phyloP scores from a whole-genome alignment of 352 stramenopile species.

The Achlya hypogyna region DNA sequence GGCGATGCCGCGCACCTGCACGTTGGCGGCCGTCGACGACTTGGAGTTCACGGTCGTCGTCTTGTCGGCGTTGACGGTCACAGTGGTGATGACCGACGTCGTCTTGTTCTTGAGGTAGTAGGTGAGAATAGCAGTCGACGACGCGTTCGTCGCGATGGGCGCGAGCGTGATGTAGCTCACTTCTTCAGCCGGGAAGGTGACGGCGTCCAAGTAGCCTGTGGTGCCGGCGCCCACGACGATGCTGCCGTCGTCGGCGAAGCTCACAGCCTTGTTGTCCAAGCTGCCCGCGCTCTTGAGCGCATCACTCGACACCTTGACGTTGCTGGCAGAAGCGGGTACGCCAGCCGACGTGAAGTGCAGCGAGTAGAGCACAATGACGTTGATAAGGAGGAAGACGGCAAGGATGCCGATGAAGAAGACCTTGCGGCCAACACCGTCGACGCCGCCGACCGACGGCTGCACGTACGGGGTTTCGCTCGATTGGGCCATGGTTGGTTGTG shows the following conservation, averaged over 20 bases:
- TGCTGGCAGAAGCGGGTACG: not conserved
- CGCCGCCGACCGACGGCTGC: not conserved
- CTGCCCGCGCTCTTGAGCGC: not conserved
- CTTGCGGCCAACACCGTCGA: slow-evolving; percentile 17
- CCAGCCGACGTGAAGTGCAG: slow-evolving; percentile 57
- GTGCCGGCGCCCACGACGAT: slow-evolving; percentile 53
- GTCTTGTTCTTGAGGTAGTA: slow-evolving; percentile 21
- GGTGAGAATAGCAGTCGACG: slow-evolving; percentile 26
- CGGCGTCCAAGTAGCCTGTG: slow-evolving; percentile 52
- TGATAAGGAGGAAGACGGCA: slow-evolving; percentile 52
- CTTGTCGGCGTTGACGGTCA: slow-evolving; percentile 37
- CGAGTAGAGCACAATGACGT: slow-evolving; percentile 77
- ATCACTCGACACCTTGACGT: slow-evolving; percentile 12
- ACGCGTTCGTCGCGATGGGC: slow-evolving; percentile 32
- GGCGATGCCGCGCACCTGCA: slow-evolving; percentile 47
- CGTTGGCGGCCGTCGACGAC: slow-evolving; percentile 30
- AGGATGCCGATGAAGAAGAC: slow-evolving; percentile 25
- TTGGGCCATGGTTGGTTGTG: not conserved
- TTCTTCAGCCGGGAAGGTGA: slow-evolving; percentile 35
- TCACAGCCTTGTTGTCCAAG: slow-evolving; percentile 37
- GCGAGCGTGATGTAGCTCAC: slow-evolving; percentile 53
- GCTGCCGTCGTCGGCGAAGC: slow-evolving; percentile 38
- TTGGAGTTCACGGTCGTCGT: slow-evolving; percentile 25
- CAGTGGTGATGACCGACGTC: slow-evolving; percentile 37
- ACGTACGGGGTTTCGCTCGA: slow-evolving; percentile 9